Conservation (phyloP, 495 filamentous ascomycete species). For the Neurospora africana region DNA sequence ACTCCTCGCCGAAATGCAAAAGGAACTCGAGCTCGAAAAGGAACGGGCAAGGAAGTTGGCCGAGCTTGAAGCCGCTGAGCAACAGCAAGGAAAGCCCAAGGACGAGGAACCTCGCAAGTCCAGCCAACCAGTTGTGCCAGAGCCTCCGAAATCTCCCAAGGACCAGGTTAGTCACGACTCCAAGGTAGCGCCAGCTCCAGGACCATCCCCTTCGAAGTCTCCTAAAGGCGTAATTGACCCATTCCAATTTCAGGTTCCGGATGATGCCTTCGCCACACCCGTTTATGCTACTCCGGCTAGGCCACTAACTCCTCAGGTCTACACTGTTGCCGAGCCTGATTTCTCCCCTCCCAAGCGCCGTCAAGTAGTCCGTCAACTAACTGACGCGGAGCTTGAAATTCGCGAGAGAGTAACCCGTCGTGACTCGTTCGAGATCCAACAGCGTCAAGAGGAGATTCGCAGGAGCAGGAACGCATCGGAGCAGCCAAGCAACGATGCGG, state of each 20-base stretch:
- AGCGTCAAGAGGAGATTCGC: constrained; percentile 15
- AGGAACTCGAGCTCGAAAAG: constrained; percentile 19
- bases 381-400: constrained; percentile 9
- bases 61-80: constrained; percentile 4
- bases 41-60: constrained; percentile 10
- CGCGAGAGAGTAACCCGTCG: constrained; percentile 27
- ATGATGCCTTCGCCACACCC: constrained; percentile 38
- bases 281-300: constrained; percentile 21
- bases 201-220: constrained; percentile 8
- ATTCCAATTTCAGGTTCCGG: constrained; percentile 40
- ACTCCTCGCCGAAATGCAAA: constrained; percentile 18
- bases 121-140: not conserved
- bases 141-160: not conserved
- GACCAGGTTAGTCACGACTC: constrained; percentile 10
- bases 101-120: not conserved
- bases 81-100: not conserved
- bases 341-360: constrained; percentile 21
- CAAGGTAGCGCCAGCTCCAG: constrained; percentile 3
- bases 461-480: constrained; percentile 1
- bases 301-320: constrained; percentile 29
- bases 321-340: constrained; percentile 36
- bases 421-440: constrained; percentile 30
- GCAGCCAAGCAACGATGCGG: constrained; percentile 20
- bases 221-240: constrained; percentile 27
- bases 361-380: not conserved